Evolutionary conservation across 768 basidiomycete genomes (phyloP), one percentile per base, ranked within the genome.

Genomic region (Rhizopogon sp.): DNA sequence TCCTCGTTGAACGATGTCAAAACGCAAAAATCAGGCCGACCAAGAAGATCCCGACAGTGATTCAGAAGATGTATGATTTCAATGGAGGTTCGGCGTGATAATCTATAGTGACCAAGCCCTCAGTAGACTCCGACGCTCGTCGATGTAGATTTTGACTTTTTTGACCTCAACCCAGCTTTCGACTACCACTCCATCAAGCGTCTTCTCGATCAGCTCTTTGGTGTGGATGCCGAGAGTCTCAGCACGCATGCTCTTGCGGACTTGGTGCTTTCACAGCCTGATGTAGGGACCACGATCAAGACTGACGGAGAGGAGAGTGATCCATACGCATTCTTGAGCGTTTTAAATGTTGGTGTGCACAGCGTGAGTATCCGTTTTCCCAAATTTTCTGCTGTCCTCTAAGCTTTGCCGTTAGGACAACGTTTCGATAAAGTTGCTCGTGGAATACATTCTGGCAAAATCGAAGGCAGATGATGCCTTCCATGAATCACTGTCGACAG

Each of bases 131-230:
- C 58, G 11, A 58, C 54, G 8, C 31, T 63, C 16, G 59, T 66
- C 22, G 66, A 70, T 50, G 69, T 70, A 49, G 57, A 70, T 20
- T 98, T 98, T 64, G 93, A 97, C 60, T 98, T 97, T 68, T 95
- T 91, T 78, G 87, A 91, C 68, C 84, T 91, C 6, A 87, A 90
- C 60, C 83, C 89, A 3, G 78, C 68, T 25, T 72, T 90, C 62
- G 95, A 98, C 73, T 97, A 88, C 66, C 85, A 89, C 58, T 92
- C 94, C 2, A 75, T 96, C 64, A 89, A 90, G 53, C 80, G 89
- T 0, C 78, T 92, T 1, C 68, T 88, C 13, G 65, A 65, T 0
- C 89, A 91, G 68, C 82, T 90, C 28, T 84, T 92, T 60, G 64
- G 66, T 0, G 78, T 83, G 25, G 96, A 98, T 66, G 85, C 91